Evolutionary conservation across 306 rosid species (phyloP), one percentile per base, ranked within the genome.

Genomic region (Canavalia gladiata): DNA sequence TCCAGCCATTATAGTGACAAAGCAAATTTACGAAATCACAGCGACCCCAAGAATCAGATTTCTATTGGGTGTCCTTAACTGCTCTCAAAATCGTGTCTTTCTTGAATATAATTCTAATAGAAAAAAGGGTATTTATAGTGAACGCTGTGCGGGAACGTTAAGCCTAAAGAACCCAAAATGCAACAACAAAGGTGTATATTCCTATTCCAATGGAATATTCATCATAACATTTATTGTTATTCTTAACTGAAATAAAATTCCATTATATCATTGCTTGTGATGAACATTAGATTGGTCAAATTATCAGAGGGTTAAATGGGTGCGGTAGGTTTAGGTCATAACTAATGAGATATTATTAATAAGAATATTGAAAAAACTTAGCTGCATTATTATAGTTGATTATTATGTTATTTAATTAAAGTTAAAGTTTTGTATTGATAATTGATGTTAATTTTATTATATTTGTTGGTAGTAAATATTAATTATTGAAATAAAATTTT

Each of bases 181-280:
- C 25, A 18, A 18, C 25, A 10, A 43, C 5, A 45, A 0, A 5
- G 1, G 25, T 8, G 45, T 49, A 3, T 12, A 76, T 46, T 57
- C 39, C 63, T 57, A 86, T 64, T 82, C 81, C 75, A 76, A 78
- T 34, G 84, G 88, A 87, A 90, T 88, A 91, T 87, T 18, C 25
- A 18, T 18, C 25, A 18, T 18, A 18, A 34, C 12, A 0, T 3
- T 41, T 6, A 5, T 30, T 8, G 46, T 67, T 11, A 37, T 18
- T 43, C 71, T 59, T 49, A 2, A 18, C 11, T 4, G 12, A 28
- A 46, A 4, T 64, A 0, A 33, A 33, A 72, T 42, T 54, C 6
- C 0, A 69, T 47, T 25, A 25, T 0, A 74, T 82, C 84, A 85
- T 84, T 12, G 0, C 87, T 66, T 86, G 41, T 7, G 54, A 59